phyloP scores from a whole-genome alignment of 2,329 filamentous ascomycete genomes.

The Fusarium pilosicola region DNA sequence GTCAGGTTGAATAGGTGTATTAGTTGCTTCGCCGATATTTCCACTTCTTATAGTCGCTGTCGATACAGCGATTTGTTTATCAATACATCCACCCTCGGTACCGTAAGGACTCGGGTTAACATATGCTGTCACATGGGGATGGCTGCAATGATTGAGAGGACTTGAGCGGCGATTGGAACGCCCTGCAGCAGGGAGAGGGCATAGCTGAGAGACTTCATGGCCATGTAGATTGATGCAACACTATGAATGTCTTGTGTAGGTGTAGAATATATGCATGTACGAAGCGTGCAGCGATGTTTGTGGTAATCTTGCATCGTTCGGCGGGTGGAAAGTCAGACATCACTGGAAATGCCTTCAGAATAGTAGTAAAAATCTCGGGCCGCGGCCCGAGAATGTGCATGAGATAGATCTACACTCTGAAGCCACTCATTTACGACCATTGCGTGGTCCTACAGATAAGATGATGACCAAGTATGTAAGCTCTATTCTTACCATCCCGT shows the following conservation, averaged over 20 bases:
- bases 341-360: neutral
- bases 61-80: neutral
- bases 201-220: neutral
- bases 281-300: neutral
- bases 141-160: neutral
- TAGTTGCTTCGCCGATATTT: neutral
- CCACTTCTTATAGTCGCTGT: neutral
- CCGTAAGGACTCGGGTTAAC: neutral
- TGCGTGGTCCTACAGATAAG: neutral
- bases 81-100: neutral
- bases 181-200: neutral
- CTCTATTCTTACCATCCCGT: neutral
- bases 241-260: fast-evolving
- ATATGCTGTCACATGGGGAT: neutral
- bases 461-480: neutral
- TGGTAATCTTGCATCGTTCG: neutral
- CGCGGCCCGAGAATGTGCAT: neutral
- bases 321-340: neutral
- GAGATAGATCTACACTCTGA: neutral
- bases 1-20: neutral
- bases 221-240: fast-evolving
- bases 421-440: neutral
- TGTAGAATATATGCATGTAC: neutral
- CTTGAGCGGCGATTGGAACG: neutral
- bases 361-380: neutral